A percentile compares a stretch with the other conserved stretches of the same genome.
Evolutionary conservation across 2,329 filamentous ascomycete species (phyloP).

Genomic region (Exserohilum turcica): DNA sequence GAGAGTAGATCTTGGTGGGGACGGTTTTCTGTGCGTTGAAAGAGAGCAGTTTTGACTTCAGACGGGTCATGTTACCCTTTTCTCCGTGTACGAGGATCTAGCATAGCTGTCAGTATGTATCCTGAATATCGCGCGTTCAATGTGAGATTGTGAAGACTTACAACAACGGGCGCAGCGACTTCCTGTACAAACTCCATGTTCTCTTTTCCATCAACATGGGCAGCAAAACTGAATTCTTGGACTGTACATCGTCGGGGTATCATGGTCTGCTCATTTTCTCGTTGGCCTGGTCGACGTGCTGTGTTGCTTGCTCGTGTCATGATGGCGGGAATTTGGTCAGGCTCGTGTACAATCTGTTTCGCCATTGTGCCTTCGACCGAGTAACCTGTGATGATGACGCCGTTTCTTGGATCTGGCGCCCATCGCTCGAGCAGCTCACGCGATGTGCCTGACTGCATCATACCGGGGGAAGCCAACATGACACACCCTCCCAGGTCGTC

Average conservation of each 20-base stretch:
- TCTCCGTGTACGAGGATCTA: constrained; percentile 96
- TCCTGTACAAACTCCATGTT: constrained; percentile 98
- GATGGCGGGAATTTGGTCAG: constrained; percentile 90
- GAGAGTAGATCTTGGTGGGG: constrained; percentile 91
- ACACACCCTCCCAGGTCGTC: constrained; percentile 95
- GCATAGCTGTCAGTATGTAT: constrained; percentile 6
- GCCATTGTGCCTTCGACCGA: constrained; percentile 99
- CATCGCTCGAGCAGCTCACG: constrained; percentile 90
- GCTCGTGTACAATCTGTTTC: constrained; percentile 91
- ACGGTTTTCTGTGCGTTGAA: constrained; percentile 79
- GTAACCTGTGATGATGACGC: constrained; percentile 98
- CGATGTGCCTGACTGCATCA: constrained; percentile 96
- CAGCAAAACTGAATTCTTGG: constrained; percentile 92
- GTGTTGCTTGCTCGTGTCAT: constrained; percentile 64
- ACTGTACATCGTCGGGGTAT: constrained; percentile 92
- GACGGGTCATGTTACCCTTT: constrained; percentile 95
- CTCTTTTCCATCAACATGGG: constrained; percentile 93
- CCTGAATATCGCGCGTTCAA: neutral
- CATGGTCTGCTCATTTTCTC: constrained; percentile 83
- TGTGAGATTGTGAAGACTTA: constrained; percentile 56
- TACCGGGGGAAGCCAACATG: constrained; percentile 96
- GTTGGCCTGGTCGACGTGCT: constrained; percentile 66
- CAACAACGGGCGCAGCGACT: constrained; percentile 87
- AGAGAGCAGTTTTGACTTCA: constrained; percentile 94
- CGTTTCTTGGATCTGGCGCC: constrained; percentile 95